These are phyloP conservation scores for Syzygium aqueum DNA, from an alignment of 345 rosid species.

Conservation along the genomic window DNA sequence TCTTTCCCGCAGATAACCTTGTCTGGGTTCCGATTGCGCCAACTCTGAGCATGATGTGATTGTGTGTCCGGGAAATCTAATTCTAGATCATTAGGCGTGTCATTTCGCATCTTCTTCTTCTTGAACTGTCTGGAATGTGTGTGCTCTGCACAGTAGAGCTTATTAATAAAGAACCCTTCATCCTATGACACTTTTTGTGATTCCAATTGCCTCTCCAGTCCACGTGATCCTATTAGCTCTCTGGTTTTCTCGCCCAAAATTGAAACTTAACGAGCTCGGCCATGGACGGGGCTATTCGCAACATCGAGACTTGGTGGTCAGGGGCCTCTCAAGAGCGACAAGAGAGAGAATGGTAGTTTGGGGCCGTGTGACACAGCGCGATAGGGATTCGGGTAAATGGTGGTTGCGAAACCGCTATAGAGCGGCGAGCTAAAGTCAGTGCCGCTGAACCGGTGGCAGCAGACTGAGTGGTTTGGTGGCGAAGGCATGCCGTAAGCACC, in stretches of 20 bases:
- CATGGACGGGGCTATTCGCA: not conserved
- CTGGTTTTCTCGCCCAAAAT: not conserved
- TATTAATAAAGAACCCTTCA: not conserved
- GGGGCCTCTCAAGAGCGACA: not conserved
- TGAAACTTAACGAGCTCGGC: not conserved
- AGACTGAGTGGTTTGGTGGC: not conserved
- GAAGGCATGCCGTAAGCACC: not conserved
- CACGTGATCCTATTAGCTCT: not conserved
- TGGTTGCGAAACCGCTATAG: not conserved
- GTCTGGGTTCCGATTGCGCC: not conserved
- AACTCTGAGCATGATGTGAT: not conserved
- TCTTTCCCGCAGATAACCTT: constrained; percentile 2
- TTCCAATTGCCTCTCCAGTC: not conserved
- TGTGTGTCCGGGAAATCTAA: not conserved
- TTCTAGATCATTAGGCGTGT: not conserved
- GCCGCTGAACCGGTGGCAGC: not conserved
- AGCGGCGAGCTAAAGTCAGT: not conserved
- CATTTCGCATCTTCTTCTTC: not conserved
- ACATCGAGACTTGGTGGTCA: not conserved
- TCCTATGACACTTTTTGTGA: not conserved
- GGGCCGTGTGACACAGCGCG: not conserved
- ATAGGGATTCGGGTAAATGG: not conserved
- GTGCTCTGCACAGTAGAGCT: not conserved
- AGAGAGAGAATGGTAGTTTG: not conserved
- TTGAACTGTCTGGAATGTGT: not conserved